Evolutionary conservation across 768 basidiomycete genomes (phyloP), one percentile per base, ranked within the genome.

Genomic region (Lentinula sp.): DNA sequence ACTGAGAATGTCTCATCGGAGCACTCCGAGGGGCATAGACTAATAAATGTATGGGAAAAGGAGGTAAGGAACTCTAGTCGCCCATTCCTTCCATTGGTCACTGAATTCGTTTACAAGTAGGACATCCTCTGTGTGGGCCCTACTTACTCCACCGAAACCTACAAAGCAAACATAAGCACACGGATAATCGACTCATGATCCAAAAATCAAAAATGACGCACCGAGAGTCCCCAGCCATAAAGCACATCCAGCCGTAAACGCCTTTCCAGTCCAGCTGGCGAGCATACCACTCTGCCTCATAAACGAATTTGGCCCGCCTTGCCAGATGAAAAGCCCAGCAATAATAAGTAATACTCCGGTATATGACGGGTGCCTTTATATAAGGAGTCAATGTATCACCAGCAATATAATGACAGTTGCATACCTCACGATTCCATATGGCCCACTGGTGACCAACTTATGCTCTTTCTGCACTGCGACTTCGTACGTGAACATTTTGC

Each of bases 401-500:
- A 8, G 16, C 18, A 46, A 28, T 12, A 13, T 6, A 37, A 49
- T 6, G 6, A 48, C 9, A 16, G 20, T 42, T 18, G 42, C 16
- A 41, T 36, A 56, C 54, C 54, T 56, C 23, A 79, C 76, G 43
- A 69, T 51, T 32, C 69, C 61, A 63, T 80, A 80, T 6, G 77
- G 78, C 0, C 77, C 77, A 8, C 64, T 61, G 3, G 73, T 77
- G 51, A 80, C 64, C 28, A 80, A 70, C 55, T 59, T 64, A 63
- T 80, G 78, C 20, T 69, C 51, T 8, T 68, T 67, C 10, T 68
- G 71, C 33, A 79, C 71, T n/a, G 69, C 68, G 42, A 78, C 65
- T 46, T 77, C 71, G 56, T 79, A 80, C 15, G 76, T 80, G 65
- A 76, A 77, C 32, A 73, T 63, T 5, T 64, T 41, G n/a, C 74